Evolutionary conservation across 768 basidiomycete species (phyloP).

Genomic region (Royoungia palumana): DNA sequence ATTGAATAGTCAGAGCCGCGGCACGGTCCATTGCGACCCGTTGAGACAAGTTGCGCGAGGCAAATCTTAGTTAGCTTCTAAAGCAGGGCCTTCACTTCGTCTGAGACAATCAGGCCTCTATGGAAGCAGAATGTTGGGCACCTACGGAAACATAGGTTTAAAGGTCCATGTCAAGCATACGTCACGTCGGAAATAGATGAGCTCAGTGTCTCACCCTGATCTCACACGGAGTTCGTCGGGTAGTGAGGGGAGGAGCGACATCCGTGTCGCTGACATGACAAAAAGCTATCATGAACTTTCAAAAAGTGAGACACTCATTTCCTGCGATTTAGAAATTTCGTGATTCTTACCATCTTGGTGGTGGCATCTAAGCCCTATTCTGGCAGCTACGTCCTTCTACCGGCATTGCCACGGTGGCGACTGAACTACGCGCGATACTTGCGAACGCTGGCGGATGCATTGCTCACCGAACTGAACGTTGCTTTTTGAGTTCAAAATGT

Average conservation of each 20-base stretch:
- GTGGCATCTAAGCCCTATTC: conserved; percentile 1
- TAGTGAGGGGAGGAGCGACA: neutral
- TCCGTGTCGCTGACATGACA: neutral
- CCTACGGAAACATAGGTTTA: conserved; percentile 4
- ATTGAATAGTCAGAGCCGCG: neutral
- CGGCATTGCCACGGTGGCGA: neutral
- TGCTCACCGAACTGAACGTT: conserved; percentile 2
- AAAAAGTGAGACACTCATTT: conserved; percentile 20
- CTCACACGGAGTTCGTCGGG: neutral
- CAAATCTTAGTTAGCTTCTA: neutral
- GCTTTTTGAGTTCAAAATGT: conserved; percentile 3
- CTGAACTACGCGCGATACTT: neutral
- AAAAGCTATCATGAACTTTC: neutral
- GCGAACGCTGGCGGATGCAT: neutral
- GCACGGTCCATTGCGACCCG: neutral
- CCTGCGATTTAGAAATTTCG: conserved; percentile 5
- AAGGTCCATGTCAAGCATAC: neutral
- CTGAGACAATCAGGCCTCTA: conserved; percentile 1
- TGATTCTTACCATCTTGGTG: conserved; percentile 3
- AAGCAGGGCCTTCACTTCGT: neutral
- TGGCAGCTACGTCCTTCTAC: neutral
- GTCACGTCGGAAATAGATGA: conserved; percentile 4
- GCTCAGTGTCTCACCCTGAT: conserved; percentile 16
- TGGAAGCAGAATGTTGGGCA: neutral
- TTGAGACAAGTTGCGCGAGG: neutral